Percentiles rank a stretch among this genome's conserved stretches.
phyloP scores from a whole-genome alignment of 441 rosid genomes.

The Pelargonium citronellum region DNA sequence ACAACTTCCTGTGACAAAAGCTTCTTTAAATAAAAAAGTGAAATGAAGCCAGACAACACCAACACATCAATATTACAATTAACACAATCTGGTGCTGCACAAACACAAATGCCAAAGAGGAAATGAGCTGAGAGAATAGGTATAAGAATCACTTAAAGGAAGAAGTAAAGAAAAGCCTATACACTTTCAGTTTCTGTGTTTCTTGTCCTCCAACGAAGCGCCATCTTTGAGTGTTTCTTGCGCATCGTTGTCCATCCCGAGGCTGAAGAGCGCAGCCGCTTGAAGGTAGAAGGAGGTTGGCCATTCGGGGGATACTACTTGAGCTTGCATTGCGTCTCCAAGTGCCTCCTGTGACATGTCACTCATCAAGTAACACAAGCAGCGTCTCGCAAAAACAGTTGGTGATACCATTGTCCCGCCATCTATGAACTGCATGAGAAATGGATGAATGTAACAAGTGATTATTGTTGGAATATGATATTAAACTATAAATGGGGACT shows the following conservation, averaged over 20 bases:
- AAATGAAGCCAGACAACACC: conserved; percentile 9
- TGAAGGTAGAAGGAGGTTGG: conserved; percentile 83
- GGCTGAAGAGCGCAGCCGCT: conserved; percentile 88
- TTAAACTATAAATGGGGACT: no score
- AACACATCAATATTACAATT: conserved; percentile 14
- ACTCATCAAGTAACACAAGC: conserved; percentile 73
- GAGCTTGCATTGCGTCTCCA: conserved; percentile 96
- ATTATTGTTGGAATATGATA: no score
- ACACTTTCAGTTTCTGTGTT: conserved; percentile 49
- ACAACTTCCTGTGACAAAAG: no score
- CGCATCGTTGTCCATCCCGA: conserved; percentile 88
- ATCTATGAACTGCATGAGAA: conserved; percentile 58
- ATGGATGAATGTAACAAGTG: no score
- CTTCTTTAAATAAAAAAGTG: no score
- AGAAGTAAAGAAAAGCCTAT: conserved; percentile 31
- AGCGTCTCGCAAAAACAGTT: conserved; percentile 78
- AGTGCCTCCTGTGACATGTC: conserved; percentile 89
- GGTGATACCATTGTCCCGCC: conserved; percentile 92
- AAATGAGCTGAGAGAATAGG: conserved; percentile 14
- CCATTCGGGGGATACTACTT: conserved; percentile 84
- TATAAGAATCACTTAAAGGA: conserved; percentile 20
- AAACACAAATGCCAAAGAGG: no score
- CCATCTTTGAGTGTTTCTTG: conserved; percentile 87
- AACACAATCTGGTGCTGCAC: conserved; percentile 20
- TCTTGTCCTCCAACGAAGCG: conserved; percentile 67